A percentile compares a stretch with the other conserved stretches of the same genome.
Evolutionary conservation across 2,329 filamentous ascomycete species (phyloP).

Genomic region (Ophiostoma quercus): DNA sequence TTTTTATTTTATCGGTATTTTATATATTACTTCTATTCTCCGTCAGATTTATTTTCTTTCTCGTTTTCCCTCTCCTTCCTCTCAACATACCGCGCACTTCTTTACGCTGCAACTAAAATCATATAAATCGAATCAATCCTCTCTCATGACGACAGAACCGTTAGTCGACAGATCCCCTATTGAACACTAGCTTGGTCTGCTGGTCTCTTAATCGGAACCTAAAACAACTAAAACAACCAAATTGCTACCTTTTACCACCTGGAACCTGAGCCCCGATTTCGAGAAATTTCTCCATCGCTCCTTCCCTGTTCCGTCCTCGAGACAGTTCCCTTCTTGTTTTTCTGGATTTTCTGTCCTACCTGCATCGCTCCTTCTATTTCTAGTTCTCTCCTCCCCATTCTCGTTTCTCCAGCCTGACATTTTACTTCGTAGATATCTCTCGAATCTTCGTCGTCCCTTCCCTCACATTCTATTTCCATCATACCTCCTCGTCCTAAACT

Average conservation of each 20-base stretch:
- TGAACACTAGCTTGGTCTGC: background rate
- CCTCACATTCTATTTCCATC: background rate
- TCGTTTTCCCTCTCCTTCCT: background rate
- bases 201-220: background rate
- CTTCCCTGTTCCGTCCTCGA: constrained; percentile 10
- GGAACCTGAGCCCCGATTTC: constrained; percentile 14
- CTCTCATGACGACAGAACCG: background rate
- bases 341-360: constrained; percentile 3
- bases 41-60: background rate
- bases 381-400: background rate
- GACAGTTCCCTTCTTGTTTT: constrained; percentile 16
- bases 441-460: background rate
- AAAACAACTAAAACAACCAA: background rate
- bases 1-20: background rate
- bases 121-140: background rate
- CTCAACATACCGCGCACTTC: background rate
- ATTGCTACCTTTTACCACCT: background rate
- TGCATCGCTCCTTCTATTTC: background rate
- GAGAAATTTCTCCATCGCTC: constrained; percentile 18
- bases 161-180: background rate
- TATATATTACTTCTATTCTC: background rate
- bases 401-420: background rate
- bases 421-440: background rate
- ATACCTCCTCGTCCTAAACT: background rate
- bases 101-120: background rate